Evolutionary conservation across 148 eudicot genomes (phyloP), one percentile per base, ranked within the genome.

Genomic region (Diospyros kaki): DNA sequence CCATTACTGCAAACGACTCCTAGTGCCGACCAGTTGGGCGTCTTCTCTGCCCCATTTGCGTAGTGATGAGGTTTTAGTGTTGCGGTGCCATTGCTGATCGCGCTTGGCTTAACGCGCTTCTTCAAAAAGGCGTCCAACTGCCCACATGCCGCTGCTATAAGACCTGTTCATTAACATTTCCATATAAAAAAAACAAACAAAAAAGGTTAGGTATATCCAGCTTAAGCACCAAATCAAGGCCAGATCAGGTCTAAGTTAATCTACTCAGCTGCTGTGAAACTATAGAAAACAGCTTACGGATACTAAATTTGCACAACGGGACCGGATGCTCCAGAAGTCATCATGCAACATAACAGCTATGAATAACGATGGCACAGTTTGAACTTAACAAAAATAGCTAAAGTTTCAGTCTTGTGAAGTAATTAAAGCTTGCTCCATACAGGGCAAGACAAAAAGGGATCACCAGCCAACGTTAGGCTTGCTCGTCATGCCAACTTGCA

Each of bases 81-180:
- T 11, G 81, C 72, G 64, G 78, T 68, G 2, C 84, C 87, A 17
- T 82, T 92, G 84, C 81, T 83, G 63, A 79, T 69, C 38, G 76
- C 68, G 28, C 40, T 18, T 14, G 71, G 9, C 64, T 80, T 88
- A 42, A 76, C 72, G 43, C 77, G 72, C 53, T 77, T 87, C 53
- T 83, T 85, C 54, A 95, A 67, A 12, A 84, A 39, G 40, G 81
- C 70, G 78, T 89, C 96, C 81, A 95, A 73, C 71, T 89, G 99
- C 3, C 91, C 94, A 4, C 82, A 71, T 69, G 99, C 91, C 64
- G 97, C 97, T 62, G 97, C 94, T 77, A 94, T 86, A 39, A 94
- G 87, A 65, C 97, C 98, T 94, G 80, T 81, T 77, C 39, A 64
- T 5, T 28, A 46, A 59, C 45, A 46, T n/a, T 48, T 48, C 0